These are phyloP conservation scores for Aegilops umbellulata DNA, from an alignment of 176 grass and related monocot genomes.

Conservation along the genomic window DNA sequence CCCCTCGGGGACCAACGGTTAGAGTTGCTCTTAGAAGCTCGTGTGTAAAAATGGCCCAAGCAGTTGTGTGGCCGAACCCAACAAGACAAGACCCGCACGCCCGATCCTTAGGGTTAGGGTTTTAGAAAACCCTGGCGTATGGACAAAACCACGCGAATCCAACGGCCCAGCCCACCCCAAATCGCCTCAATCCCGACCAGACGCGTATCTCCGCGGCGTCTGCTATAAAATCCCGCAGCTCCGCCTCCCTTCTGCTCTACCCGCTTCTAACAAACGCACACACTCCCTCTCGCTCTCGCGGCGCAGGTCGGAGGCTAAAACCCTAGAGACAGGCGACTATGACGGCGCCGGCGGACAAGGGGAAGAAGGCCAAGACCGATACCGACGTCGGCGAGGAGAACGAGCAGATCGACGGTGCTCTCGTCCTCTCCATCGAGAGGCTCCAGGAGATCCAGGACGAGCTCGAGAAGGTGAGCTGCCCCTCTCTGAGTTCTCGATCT, in stretches of 20 bases:
- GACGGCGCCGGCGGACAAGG: conserved; percentile 72
- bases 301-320: conserved; percentile 40
- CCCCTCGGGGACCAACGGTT: too few relatives aligned
- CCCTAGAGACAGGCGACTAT: conserved; percentile 45
- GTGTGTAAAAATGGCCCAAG: too few relatives aligned
- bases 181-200: not conserved
- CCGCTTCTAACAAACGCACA: not conserved
- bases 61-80: too few relatives aligned
- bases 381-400: conserved; percentile 53
- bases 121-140: conserved; percentile 29
- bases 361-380: conserved; percentile 71
- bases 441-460: conserved; percentile 91
- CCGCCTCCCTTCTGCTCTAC: conserved; percentile 32
- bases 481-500: not conserved
- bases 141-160: conserved; percentile 21
- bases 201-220: conserved; percentile 37
- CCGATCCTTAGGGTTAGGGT: conserved; percentile 57
- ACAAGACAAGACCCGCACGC: not conserved
- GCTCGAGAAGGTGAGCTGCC: conserved; percentile 64
- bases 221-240: conserved; percentile 40
- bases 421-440: conserved; percentile 80
- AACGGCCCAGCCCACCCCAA: conserved; percentile 25
- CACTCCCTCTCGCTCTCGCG: not conserved
- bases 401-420: conserved; percentile 70
- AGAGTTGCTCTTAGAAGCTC: too few relatives aligned